These are phyloP conservation scores for Flammula alnicola DNA, from an alignment of 1,284 basidiomycete genomes.

Conservation along the genomic window DNA sequence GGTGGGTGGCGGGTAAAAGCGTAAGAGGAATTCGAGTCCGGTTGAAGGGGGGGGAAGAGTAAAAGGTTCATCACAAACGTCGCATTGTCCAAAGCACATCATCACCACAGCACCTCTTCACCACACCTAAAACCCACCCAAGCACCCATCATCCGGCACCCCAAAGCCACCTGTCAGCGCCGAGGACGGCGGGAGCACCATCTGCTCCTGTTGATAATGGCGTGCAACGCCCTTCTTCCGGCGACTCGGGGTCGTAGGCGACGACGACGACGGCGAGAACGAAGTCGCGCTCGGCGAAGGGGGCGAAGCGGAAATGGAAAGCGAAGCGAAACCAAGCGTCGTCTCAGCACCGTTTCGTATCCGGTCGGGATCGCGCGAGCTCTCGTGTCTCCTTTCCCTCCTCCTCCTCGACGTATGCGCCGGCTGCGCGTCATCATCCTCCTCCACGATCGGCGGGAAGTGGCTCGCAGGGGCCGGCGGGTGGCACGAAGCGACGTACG, in stretches of 20 bases:
- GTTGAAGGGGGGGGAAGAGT: too few relatives aligned
- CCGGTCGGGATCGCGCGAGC: constrained; percentile 39
- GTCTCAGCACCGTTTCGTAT: constrained; percentile 32
- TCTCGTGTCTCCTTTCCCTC: constrained; percentile 35
- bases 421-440: constrained; percentile 16
- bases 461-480: constrained; percentile 30
- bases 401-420: constrained; percentile 27
- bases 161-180: constrained; percentile 25
- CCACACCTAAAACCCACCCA: constrained; percentile 46
- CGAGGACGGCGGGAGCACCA: not conserved
- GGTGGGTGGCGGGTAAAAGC: too few relatives aligned
- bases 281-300: constrained; percentile 1
- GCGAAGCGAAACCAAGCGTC: constrained; percentile 5
- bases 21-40: too few relatives aligned
- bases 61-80: too few relatives aligned
- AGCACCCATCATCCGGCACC: constrained; percentile 40
- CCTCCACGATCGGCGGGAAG: constrained; percentile 15
- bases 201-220: not conserved
- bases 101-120: too few relatives aligned
- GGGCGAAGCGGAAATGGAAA: constrained; percentile 12
- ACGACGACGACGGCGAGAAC: constrained; percentile 9
- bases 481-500: constrained; percentile 30
- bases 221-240: constrained; percentile 27
- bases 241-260: not conserved
- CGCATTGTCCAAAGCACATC: too few relatives aligned